Evolutionary conservation across 169 alveolate genomes (phyloP).

Genomic region (Plasmodium vinckei): DNA sequence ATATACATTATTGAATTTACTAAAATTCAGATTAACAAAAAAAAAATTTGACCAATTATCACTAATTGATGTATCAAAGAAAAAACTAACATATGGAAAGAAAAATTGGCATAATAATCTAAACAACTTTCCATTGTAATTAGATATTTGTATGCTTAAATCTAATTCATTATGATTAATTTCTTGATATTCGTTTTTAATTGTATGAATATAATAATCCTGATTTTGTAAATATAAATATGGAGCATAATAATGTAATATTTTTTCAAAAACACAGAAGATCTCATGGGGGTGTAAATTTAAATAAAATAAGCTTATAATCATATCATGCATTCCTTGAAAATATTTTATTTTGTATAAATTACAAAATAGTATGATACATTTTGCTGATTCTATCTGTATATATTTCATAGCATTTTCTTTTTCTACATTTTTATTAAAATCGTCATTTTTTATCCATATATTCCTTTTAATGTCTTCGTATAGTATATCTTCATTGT

Average conservation of each 20-base stretch:
- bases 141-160: conserved; percentile 57
- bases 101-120: conserved; percentile 57
- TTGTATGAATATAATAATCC: background rate
- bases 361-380: conserved; percentile 56
- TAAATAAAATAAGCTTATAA: conserved; percentile 67
- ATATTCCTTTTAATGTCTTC: conserved; percentile 71
- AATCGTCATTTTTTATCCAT: conserved; percentile 47
- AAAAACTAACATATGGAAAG: conserved; percentile 48
- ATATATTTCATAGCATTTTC: conserved; percentile 21
- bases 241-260: conserved; percentile 71
- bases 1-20: conserved; percentile 63
- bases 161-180: conserved; percentile 4
- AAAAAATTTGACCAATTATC: conserved; percentile 63
- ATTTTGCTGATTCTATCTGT: conserved; percentile 43
- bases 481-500: conserved; percentile 14
- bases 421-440: conserved; percentile 19
- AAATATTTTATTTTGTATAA: conserved; percentile 50
- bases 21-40: conserved; percentile 56
- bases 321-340: conserved; percentile 76
- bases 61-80: conserved; percentile 40
- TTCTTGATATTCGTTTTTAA: background rate
- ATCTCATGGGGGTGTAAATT: conserved; percentile 59
- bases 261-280: conserved; percentile 71
- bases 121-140: conserved; percentile 44
- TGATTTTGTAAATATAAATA: conserved; percentile 39